Evolutionary conservation across 2,329 filamentous ascomycete genomes (phyloP), one percentile per base, ranked within the genome.

Genomic region (Arthrobotrys pseudoclavata): DNA sequence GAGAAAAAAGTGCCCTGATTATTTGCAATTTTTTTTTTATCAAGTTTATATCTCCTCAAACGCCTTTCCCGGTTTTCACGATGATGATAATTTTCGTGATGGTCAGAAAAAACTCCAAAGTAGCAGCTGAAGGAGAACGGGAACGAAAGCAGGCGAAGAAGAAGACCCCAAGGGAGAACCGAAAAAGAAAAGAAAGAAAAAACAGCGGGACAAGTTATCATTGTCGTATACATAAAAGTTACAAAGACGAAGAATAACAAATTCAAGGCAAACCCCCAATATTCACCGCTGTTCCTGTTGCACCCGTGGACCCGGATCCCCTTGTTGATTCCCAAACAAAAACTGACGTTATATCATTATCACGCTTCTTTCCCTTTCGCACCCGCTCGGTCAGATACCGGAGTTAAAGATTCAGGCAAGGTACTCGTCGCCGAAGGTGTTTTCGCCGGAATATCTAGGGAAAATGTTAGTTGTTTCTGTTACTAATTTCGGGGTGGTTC

Each of bases 361-460:
- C 18, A 68, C 45, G 24, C 9, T 61, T 31, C 29, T 9, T 20
- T 47, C 42, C n/a, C 24, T 62, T 64, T 76, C 71, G 63, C 45
- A 52, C 37, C 37, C 37, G 40, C 48, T 67, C 57, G 68, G 57
- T 31, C 20, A 31, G 55, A 63, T 40, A 42, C 52, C 52, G 47
- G 76, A 47, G 24, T 64, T 29, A 80, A 80, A 77, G 60, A 61
- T 53, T 84, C 83, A 53, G 67, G 79, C 79, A 64, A 79, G 70
- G 67, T 80, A 80, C 42, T 79, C 76, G 66, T 76, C 69, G 83
- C 96, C 96, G 84, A 99, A 99, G 69, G 96, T 99, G 89, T 98
- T 99, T 90, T 98, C 96, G 86, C 96, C 96, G 62, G 95, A 98
- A 88, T 97, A 97, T 82, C 89, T 91, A 81, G 40, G 69, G 76